Base-by-base conservation (phyloP, 371 early-diverging fungal species). In the Haplosporangium sp. region DNA sequence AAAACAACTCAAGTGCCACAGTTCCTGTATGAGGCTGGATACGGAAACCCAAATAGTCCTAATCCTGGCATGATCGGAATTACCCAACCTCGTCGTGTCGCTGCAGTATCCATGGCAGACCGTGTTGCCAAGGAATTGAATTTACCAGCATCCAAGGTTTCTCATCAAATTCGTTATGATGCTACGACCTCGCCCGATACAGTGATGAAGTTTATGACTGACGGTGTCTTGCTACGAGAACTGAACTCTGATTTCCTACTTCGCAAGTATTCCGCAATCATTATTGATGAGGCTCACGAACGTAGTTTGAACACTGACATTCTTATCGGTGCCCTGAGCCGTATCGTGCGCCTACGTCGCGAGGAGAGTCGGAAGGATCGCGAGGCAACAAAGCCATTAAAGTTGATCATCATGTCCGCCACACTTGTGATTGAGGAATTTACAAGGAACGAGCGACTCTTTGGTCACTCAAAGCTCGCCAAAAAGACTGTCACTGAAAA, bases 211-310 rank as follows among this genome's bases (percentile, higher is more conserved):
- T 97, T 99, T 72, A 96, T 99, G 96, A 99, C 99, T 1, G 99
- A 99, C 86, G 99, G 99, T 89, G 96, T 99, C 57, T 86, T 99
- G 64, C 87, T 99, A 19, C 92, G 97, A 61, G 99, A 99, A 84
- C 85, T 98, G 67, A 90, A 95, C 10, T 85, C 86, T 56, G 99
- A 99, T 77, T 85, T 97, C 37, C 82, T 98, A 42, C 83, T 99
- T 37, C 88, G 92, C 15, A 92, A 95, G 82, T 99, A 99, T 83
- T 96, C 97, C 1, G 95, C 91, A 27, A 92, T 99, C 34, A 95
- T 99, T 55, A 92, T 99, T 53, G 99, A 99, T 79, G 99, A 99
- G 86, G 98, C 99, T 1, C 99, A 99, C 88, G 99, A 99, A 88
- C 91, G 99, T 65, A 97, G 95, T 56, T 85, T 98, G 56, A 99